Conservation (phyloP, 106 monocot genomes). For the Iris macrosiphon region DNA sequence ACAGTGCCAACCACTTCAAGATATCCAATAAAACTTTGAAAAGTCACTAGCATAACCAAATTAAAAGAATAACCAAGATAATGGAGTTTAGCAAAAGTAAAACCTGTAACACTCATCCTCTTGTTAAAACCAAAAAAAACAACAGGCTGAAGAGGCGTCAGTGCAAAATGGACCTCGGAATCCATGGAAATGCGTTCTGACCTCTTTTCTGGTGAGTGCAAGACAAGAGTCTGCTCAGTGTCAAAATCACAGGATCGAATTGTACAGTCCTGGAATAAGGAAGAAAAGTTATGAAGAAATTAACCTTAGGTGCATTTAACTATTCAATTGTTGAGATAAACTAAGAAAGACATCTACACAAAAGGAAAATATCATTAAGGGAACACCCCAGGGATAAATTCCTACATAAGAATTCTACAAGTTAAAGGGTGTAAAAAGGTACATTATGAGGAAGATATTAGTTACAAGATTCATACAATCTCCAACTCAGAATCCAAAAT, state of each 20-base stretch:
- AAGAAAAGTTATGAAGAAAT: neutral
- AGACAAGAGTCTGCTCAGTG: conserved; percentile 86
- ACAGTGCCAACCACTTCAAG: conserved; percentile 87
- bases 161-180: conserved; percentile 86
- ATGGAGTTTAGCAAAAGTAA: conserved; percentile 3
- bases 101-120: conserved; percentile 99
- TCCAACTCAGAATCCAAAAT: no score
- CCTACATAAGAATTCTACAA: no score
- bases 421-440: no score
- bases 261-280: conserved; percentile 67
- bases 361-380: no score
- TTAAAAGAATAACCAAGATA: conserved; percentile 8
- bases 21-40: conserved; percentile 6
- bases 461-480: no score
- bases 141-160: conserved; percentile 91
- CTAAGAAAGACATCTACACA: neutral
- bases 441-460: no score
- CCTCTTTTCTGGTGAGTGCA: conserved; percentile 91
- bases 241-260: conserved; percentile 96
- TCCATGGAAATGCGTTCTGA: conserved; percentile 71
- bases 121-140: conserved; percentile 95
- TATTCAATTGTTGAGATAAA: conserved; percentile 2
- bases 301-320: neutral
- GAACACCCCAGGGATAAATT: no score
- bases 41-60: neutral